phyloP scores from a whole-genome alignment of 2,329 filamentous ascomycete species.

The Neodidymelliopsis sp. region DNA sequence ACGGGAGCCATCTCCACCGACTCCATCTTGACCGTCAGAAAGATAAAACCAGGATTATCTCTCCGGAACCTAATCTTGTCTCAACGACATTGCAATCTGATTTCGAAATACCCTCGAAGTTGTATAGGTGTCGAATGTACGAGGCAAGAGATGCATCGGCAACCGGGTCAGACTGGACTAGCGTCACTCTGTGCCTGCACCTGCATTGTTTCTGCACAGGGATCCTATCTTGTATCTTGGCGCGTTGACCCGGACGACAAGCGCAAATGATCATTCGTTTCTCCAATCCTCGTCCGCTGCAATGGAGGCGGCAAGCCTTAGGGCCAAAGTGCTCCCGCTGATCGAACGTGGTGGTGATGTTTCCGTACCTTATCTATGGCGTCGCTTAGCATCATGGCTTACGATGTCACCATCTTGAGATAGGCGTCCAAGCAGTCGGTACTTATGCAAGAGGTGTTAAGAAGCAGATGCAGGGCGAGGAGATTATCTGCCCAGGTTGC shows the following conservation, averaged over 20 bases:
- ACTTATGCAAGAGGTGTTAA: conserved; percentile 12
- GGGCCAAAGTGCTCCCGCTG: conserved; percentile 4
- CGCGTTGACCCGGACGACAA: conserved; percentile 10
- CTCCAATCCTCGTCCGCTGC: conserved; percentile 6
- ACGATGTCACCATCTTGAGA: conserved; percentile 1
- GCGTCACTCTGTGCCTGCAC: conserved; percentile 2
- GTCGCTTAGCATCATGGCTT: conserved; percentile 23
- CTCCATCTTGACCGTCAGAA: not conserved
- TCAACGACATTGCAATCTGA: too few species aligned
- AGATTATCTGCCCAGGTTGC: too few species aligned
- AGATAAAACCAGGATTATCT: conserved; percentile 3
- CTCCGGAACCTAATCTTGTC: too few species aligned
- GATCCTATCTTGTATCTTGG: conserved; percentile 16
- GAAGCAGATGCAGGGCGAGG: conserved; percentile 11
- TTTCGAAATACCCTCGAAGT: too few species aligned
- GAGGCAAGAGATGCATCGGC: not conserved
- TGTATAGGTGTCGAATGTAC: too few species aligned
- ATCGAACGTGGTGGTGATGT: not conserved
- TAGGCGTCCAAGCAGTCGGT: conserved; percentile 5
- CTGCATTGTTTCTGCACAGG: conserved; percentile 10
- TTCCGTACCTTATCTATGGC: conserved; percentile 16
- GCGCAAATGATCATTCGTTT: conserved; percentile 10
- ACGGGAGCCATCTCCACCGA: conserved; percentile 12
- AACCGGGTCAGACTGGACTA: not conserved
- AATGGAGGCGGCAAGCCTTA: not conserved